These are phyloP conservation scores for Nakataea oryzae DNA, from an alignment of 2,329 filamentous ascomycete genomes.

Conservation along the genomic window DNA sequence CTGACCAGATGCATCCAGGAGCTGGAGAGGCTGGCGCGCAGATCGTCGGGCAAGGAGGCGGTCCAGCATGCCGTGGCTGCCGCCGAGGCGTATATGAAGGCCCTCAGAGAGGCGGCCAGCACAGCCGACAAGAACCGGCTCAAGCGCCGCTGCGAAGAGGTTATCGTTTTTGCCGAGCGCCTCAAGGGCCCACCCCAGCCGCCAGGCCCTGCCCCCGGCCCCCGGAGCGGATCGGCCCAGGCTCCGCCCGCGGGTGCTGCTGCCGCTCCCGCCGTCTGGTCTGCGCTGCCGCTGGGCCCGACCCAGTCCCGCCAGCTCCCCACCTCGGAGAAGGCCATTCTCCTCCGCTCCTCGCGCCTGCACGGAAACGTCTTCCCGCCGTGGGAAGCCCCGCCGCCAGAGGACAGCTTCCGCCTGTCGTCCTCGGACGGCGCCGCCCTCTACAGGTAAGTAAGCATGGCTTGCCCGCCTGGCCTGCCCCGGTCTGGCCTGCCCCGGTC, in stretches of 20 bases:
- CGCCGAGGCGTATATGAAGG: slow-evolving; percentile 73
- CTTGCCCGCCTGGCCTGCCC: no score
- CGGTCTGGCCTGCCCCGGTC: no score
- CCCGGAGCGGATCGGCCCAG: not conserved
- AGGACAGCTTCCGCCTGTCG: slow-evolving; percentile 48
- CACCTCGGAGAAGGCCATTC: slow-evolving; percentile 63
- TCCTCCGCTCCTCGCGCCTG: slow-evolving; percentile 67
- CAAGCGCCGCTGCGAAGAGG: slow-evolving; percentile 55
- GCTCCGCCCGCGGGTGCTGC: not conserved
- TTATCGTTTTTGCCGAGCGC: slow-evolving; percentile 62
- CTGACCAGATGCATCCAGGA: slow-evolving; percentile 1
- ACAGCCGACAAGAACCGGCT: slow-evolving; percentile 57
- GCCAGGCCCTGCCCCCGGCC: not conserved
- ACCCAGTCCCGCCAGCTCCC: slow-evolving; percentile 49
- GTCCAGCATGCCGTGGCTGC: slow-evolving; percentile 66
- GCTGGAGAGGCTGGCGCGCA: slow-evolving; percentile 8
- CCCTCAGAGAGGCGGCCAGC: slow-evolving; percentile 49
- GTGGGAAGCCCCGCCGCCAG: slow-evolving; percentile 58
- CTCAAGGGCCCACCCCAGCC: slow-evolving; percentile 45
- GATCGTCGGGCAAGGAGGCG: slow-evolving; percentile 35
- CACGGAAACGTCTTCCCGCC: slow-evolving; percentile 78
- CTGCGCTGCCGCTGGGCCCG: slow-evolving; percentile 10
- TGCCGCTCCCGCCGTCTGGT: slow-evolving; percentile 4
- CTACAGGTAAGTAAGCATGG: slow-evolving; percentile 48
- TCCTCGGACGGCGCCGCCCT: slow-evolving; percentile 27